Conservation (phyloP, 441 rosid genomes). For the Capsella rubella region DNA sequence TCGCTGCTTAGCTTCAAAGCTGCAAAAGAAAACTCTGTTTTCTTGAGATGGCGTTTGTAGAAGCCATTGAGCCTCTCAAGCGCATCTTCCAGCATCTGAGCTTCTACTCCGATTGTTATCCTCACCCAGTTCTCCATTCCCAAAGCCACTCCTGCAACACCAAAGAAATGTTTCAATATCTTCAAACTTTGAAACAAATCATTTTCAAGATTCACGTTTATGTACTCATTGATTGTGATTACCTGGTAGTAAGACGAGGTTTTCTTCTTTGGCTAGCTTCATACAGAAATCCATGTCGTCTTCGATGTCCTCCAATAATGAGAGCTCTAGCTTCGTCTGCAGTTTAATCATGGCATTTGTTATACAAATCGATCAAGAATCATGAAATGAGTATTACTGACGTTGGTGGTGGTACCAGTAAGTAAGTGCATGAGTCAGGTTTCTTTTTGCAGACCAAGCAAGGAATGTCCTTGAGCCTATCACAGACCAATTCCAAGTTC, state of each 20-base stretch:
- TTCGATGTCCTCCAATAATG: constrained; percentile 53
- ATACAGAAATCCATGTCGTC: constrained; percentile 69
- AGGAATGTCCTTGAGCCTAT: constrained; percentile 54
- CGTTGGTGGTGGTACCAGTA: constrained; percentile 31
- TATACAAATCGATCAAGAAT: neutral
- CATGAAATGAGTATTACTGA: neutral
- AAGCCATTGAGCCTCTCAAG: constrained; percentile 55
- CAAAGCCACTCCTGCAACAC: constrained; percentile 56
- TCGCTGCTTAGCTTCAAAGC: constrained; percentile 1
- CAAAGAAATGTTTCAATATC: neutral
- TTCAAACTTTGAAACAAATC: neutral
- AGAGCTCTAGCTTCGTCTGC: constrained; percentile 55
- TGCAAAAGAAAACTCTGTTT: constrained; percentile 25
- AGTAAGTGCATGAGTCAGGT: constrained; percentile 58
- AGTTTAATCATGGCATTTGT: neutral
- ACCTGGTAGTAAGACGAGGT: constrained; percentile 61
- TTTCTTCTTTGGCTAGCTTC: constrained; percentile 67
- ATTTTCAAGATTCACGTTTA: neutral
- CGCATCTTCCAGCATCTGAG: constrained; percentile 55
- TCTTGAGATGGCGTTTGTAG: constrained; percentile 58
- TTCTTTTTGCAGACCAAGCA: constrained; percentile 54
- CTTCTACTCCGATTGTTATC: constrained; percentile 60
- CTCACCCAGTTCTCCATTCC: constrained; percentile 68
- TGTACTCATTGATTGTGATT: neutral
- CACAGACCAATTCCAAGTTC: constrained; percentile 47